These are phyloP conservation scores for Lasiodiplodia citricola DNA, from an alignment of 2,329 filamentous ascomycete genomes.

Conservation along the genomic window DNA sequence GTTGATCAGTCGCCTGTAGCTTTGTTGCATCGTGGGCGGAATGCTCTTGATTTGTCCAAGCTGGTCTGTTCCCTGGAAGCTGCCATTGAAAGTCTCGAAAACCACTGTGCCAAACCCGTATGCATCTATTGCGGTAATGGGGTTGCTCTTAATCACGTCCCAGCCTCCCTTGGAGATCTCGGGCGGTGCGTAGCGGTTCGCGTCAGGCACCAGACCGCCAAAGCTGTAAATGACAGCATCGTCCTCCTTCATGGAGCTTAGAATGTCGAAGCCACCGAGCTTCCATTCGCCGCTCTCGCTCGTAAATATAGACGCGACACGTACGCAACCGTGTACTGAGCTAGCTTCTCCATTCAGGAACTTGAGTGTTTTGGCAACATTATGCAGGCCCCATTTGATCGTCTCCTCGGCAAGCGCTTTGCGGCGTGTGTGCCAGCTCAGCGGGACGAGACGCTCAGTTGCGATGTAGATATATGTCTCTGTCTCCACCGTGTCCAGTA, in stretches of 20 bases:
- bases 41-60: constrained; percentile 84
- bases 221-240: constrained; percentile 92
- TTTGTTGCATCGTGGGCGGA: constrained; percentile 84
- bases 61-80: constrained; percentile 77
- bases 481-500: constrained; percentile 94
- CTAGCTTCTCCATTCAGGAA: constrained; percentile 95
- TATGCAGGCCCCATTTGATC: constrained; percentile 93
- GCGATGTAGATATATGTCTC: constrained; percentile 96
- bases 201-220: constrained; percentile 85
- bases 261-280: constrained; percentile 86
- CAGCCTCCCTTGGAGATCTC: constrained; percentile 88
- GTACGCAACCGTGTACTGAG: constrained; percentile 87
- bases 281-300: constrained; percentile 99
- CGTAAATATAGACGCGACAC: constrained; percentile 86
- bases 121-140: constrained; percentile 80
- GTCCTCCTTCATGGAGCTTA: constrained; percentile 95
- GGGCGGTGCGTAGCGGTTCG: constrained; percentile 81
- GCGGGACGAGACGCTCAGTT: constrained; percentile 84
- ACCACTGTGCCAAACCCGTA: constrained; percentile 85
- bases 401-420: constrained; percentile 90
- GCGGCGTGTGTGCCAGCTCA: constrained; percentile 88
- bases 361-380: constrained; percentile 88
- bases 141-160: constrained; percentile 85
- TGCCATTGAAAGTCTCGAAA: constrained; percentile 90
- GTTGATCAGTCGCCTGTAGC: constrained; percentile 88